A percentile compares a stretch with the other conserved stretches of the same genome.
phyloP scores from a whole-genome alignment of 2,329 filamentous ascomycete species.

The Mycocentrospora acerina region DNA sequence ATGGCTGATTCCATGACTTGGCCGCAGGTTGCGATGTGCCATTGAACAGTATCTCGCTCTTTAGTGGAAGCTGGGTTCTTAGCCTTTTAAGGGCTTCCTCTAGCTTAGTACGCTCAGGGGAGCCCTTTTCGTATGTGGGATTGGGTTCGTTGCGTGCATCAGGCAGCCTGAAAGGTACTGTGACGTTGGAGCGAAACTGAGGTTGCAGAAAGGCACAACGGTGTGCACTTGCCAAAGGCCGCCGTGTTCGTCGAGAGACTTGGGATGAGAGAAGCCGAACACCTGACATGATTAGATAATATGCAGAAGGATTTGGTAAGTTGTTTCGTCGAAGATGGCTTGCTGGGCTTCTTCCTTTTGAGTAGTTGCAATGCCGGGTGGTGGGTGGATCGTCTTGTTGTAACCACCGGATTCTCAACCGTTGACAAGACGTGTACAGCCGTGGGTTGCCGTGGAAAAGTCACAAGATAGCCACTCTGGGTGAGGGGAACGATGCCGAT shows the following conservation, averaged over 20 bases:
- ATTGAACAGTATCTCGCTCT: slow-evolving; percentile 28
- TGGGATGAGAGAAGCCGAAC: slow-evolving; percentile 17
- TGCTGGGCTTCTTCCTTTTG: slow-evolving; percentile 8
- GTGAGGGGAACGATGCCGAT: too few relatives aligned
- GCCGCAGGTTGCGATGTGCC: slow-evolving; percentile 25
- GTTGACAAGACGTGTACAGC: slow-evolving; percentile 4
- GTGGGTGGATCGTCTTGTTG: not conserved
- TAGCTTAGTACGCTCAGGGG: slow-evolving; percentile 26
- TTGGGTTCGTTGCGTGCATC: slow-evolving; percentile 33
- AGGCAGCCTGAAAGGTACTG: slow-evolving; percentile 31
- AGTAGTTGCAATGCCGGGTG: not conserved
- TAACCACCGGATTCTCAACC: not conserved
- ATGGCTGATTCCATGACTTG: slow-evolving; percentile 28
- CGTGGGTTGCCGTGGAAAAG: slow-evolving; percentile 13
- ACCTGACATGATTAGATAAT: slow-evolving; percentile 14
- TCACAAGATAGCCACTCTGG: slow-evolving; percentile 4
- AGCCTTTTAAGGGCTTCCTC: slow-evolving; percentile 27
- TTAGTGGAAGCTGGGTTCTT: slow-evolving; percentile 27
- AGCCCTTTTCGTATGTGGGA: slow-evolving; percentile 30
- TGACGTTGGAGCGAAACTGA: slow-evolving; percentile 28
- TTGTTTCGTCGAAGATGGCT: slow-evolving; percentile 7
- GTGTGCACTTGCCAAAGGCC: slow-evolving; percentile 12
- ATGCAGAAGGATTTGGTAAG: slow-evolving; percentile 1
- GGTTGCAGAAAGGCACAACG: slow-evolving; percentile 9
- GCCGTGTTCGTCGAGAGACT: slow-evolving; percentile 8